Base-by-base conservation (phyloP, 208 protist genomes). In the Herpetomonas samuelpessoai region DNA sequence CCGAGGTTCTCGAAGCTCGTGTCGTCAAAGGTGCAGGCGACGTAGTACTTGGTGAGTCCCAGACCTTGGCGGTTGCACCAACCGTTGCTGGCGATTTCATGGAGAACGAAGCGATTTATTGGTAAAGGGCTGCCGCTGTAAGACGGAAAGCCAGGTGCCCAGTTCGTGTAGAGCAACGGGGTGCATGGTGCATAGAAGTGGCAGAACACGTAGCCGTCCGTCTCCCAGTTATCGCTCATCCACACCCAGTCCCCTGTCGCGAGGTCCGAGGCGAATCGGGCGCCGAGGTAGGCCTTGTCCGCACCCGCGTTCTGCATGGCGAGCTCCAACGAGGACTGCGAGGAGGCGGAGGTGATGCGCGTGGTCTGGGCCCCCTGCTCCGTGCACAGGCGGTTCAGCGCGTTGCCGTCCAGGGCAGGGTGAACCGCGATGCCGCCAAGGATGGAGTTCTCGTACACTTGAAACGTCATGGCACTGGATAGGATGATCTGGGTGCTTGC, bases 1-100 rank as follows among this genome's bases (percentile, higher is more conserved):
- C n/a, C n/a, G 35, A 41, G 35, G 6, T 41, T 14, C 35, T 41
- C 35, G 16, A 48, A 10, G 44, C 19, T 24, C 44, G 18, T 22
- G 44, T 48, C 44, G 44, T 22, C 44, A 22, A 10, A 22, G 44
- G 16, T 48, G 44, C 44, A 48, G 44, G 44, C 9, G 19, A 48
- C 19, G 18, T 22, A 48, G 44, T 48, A 48, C 44, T 9, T 22
- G 16, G 44, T 48, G 16, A 48, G 18, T 3, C 16, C 44, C 16
- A 48, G 44, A 10, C 44, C 44, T 19, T 48, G 10, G 16, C 44
- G 44, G 18, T 48, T 48, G 44, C 44, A 48, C 44, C 44, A 48
- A 22, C 44, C 44, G 10, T 19, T 19, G 44, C 22, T 48, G 10
- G 12, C 44, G 19, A 6, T 48, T 22, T 48, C 44, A 4, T 48